Evolutionary conservation across 202 grass and related monocot genomes (phyloP), one percentile per base, ranked within the genome.

Genomic region (Eragrostis tef): DNA sequence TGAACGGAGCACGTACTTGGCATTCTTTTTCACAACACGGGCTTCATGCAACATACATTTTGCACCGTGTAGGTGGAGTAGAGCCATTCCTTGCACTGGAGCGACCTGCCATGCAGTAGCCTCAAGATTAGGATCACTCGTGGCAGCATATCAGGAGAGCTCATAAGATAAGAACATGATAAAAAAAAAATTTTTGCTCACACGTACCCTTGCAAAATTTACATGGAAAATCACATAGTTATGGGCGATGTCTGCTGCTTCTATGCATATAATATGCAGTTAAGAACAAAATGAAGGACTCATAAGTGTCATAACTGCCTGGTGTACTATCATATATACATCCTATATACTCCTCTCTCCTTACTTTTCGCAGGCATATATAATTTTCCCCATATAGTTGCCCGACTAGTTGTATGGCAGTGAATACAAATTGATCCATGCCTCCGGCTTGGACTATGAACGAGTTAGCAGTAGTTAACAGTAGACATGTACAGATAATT

Each of bases 1-100:
- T 42, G 92, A 98, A 46, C 94, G 88, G 19, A 98, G 84, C 15
- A 98, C 79, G 73, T 98, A 98, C 44, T 94, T 98, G 46, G 86
- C 65, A 49, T 93, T 89, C 86, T 91, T 94, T 13, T 86, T 91
- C 75, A 98, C 92, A 46, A 81, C 70, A 3, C 92, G 86, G 20
- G 95, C 95, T 88, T 98, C 95, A 58, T 98, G 92, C 49, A 94
- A 74, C 95, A 98, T 98, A 81, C 95, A 98, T 64, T 94, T 93
- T 24, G 88, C 84, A 34, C 95, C 95, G 16, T 98, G 92, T 39
- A 98, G 79, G 61, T 98, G 92, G 74, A 98, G 90, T 21, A 98
- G 86, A 27, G 95, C 95, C 92, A 83, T 81, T 77, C 95, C 95
- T 91, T 88, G 81, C 59, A 85, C 79, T 12, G 92, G 95, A 71